phyloP scores from a whole-genome alignment of 164 flowering plant genomes.

The Platanus orientalis region DNA sequence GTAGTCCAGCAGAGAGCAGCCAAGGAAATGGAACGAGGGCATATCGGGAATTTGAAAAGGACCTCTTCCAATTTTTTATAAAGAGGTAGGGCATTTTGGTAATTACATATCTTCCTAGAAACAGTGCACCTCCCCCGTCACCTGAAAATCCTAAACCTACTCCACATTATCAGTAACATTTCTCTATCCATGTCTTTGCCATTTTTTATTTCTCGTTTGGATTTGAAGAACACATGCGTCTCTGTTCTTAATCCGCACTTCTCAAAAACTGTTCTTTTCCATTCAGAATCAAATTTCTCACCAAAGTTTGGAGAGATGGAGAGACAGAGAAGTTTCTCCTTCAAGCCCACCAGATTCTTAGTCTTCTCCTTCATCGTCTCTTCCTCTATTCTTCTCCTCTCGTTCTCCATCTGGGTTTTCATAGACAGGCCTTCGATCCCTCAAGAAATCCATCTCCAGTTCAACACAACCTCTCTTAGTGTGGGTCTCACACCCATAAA shows the following conservation, averaged over 20 bases:
- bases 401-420: constrained; percentile 47
- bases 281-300: neutral
- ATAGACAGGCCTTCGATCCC: constrained; percentile 29
- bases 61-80: no score
- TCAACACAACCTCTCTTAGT: constrained; percentile 24
- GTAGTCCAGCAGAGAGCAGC: no score
- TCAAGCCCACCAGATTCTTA: constrained; percentile 50
- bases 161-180: no score
- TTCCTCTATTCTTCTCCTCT: constrained; percentile 40
- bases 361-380: constrained; percentile 46
- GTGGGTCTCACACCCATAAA: constrained; percentile 17
- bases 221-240: no score
- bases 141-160: no score
- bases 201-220: neutral
- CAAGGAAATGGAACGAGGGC: no score
- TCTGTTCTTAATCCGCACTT: no score
- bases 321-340: constrained; percentile 67
- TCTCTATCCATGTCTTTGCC: no score
- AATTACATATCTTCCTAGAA: no score
- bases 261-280: neutral
- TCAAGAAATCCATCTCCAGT: constrained; percentile 26
- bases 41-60: no score
- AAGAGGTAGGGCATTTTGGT: no score
- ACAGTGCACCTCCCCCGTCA: no score
- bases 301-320: constrained; percentile 39